Conservation (phyloP, 1,284 basidiomycete genomes). For the Cutaneotrichosporon mucoides region DNA sequence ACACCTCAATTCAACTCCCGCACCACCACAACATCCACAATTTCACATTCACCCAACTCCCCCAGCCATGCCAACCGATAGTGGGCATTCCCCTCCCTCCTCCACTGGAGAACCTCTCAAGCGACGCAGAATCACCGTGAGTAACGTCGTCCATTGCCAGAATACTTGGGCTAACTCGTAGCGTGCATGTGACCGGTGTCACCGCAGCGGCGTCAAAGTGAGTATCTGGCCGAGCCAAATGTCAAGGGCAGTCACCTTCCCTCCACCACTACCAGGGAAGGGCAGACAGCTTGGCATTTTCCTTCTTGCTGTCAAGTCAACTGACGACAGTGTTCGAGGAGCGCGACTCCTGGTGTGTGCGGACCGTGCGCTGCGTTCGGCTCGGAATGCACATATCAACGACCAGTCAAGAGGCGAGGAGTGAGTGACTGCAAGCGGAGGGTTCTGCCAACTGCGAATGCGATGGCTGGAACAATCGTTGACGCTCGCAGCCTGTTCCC, state of each 20-base stretch:
- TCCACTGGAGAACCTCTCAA: constrained; percentile 2
- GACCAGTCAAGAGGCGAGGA: constrained; percentile 43
- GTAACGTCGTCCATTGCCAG: background rate
- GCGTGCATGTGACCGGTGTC: constrained; percentile 47
- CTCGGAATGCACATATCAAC: constrained; percentile 41
- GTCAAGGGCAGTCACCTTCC: background rate
- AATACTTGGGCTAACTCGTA: constrained; percentile 5
- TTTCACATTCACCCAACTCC: background rate
- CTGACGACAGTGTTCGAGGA: constrained; percentile 30
- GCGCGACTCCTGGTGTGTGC: constrained; percentile 28
- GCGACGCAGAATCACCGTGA: constrained; percentile 8
- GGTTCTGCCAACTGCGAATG: background rate
- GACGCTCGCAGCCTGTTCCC: constrained; percentile 8
- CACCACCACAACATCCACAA: background rate
- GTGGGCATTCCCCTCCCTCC: constrained; percentile 3
- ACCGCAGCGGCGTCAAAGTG: constrained; percentile 43
- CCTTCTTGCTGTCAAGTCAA: background rate
- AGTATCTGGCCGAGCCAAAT: background rate
- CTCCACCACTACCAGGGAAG: background rate
- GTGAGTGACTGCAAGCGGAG: constrained; percentile 23
- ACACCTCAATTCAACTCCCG: background rate
- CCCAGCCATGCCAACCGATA: background rate
- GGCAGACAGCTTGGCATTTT: background rate
- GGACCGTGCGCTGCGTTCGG: constrained; percentile 40
- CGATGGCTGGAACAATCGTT: background rate